Conservation (phyloP, 345 rosid genomes). For the Eucalyptus erythrocorys region DNA sequence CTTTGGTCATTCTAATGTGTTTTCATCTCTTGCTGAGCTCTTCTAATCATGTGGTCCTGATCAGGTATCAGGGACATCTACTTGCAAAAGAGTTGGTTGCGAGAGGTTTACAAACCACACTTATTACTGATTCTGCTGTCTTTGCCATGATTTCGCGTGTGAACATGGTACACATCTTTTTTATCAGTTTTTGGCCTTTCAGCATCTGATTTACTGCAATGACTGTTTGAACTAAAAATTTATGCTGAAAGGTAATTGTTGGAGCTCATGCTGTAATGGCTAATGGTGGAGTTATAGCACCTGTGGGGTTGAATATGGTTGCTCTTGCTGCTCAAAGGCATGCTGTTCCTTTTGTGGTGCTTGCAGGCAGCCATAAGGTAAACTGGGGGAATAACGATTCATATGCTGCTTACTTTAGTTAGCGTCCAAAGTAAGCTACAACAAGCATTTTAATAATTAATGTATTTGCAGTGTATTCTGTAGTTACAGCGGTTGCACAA, state of each 20-base stretch:
- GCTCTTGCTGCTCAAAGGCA: constrained; percentile 97
- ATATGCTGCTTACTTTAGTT: not conserved
- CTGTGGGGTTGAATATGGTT: constrained; percentile 97
- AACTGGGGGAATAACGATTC: not conserved
- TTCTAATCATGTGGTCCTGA: not conserved
- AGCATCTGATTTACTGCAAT: not conserved
- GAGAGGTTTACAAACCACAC: constrained; percentile 87
- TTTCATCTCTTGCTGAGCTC: not conserved
- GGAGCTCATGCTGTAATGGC: constrained; percentile 99
- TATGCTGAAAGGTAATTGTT: constrained; percentile 62
- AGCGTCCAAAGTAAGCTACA: not conserved
- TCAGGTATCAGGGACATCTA: constrained; percentile 91
- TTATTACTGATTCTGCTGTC: constrained; percentile 94
- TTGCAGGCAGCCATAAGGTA: constrained; percentile 98
- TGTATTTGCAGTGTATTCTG: not conserved
- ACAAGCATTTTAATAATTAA: not conserved
- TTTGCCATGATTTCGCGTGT: constrained; percentile 98
- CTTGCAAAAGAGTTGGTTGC: constrained; percentile 88
- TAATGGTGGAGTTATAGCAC: constrained; percentile 94
- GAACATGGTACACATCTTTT: constrained; percentile 51
- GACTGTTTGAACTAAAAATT: constrained; percentile 1
- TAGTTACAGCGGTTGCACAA: not conserved
- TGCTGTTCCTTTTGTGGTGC: constrained; percentile 97
- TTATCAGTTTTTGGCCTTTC: not conserved
- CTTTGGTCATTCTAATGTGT: not conserved